Evolutionary conservation across 169 alveolate species (phyloP).

Genomic region (Plasmodium gaboni): DNA sequence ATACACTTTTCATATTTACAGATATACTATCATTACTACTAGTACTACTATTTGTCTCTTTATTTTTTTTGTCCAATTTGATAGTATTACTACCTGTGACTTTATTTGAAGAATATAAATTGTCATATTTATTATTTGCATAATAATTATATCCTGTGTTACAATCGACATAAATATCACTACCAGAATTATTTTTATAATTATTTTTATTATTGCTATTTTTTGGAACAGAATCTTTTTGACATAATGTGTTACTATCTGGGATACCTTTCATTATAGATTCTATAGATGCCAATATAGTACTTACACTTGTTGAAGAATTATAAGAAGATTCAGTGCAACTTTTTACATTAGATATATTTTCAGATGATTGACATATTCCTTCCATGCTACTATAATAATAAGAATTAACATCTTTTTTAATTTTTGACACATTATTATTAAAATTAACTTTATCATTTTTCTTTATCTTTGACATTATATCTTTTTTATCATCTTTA

Average conservation of each 20-base stretch:
- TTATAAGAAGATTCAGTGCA: neutral
- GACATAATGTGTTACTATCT: conserved; percentile 18
- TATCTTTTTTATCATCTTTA: neutral
- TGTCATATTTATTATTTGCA: conserved; percentile 2
- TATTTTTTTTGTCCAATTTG: too few relatives aligned
- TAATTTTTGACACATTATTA: too few relatives aligned
- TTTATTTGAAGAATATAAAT: neutral
- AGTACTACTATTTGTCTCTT: neutral
- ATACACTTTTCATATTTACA: too few relatives aligned
- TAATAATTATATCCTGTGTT: neutral
- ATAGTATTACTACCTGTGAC: neutral
- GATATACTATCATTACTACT: neutral
- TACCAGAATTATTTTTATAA: too few relatives aligned
- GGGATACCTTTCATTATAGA: conserved; percentile 25
- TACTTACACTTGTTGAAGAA: conserved; percentile 27
- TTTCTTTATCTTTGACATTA: neutral
- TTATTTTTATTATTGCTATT: too few relatives aligned
- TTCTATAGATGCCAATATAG: conserved; percentile 30
- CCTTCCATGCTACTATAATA: conserved; percentile 10
- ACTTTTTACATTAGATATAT: neutral
- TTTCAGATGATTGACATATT: neutral
- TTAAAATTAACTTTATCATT: neutral
- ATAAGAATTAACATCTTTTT: neutral
- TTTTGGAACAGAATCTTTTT: neutral
- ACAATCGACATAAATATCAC: too few relatives aligned